phyloP scores from a whole-genome alignment of 331 rosid genomes.

The Erythrophleum ivorense region DNA sequence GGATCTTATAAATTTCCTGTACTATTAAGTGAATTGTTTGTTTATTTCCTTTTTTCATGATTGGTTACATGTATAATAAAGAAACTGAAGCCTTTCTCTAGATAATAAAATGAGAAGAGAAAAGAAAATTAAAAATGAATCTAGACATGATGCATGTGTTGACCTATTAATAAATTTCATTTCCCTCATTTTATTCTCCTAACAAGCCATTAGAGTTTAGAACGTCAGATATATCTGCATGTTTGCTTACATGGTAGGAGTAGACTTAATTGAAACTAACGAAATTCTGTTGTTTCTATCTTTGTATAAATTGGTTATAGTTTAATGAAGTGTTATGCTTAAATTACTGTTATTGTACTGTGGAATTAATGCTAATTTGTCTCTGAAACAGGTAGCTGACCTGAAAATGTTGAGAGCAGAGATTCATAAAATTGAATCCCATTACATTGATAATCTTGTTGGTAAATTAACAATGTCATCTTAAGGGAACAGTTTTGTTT shows the following conservation, averaged over 20 bases:
- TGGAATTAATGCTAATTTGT: slow-evolving; percentile 21
- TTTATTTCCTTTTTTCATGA: neutral
- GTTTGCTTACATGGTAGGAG: neutral
- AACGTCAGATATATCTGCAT: neutral
- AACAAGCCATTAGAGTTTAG: neutral
- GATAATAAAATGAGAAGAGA: neutral
- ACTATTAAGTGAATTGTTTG: neutral
- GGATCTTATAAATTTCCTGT: neutral
- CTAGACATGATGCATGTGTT: neutral
- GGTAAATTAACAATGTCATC: slow-evolving; percentile 56
- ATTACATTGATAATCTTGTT: slow-evolving; percentile 70
- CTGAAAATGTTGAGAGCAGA: slow-evolving; percentile 73
- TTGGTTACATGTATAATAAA: neutral
- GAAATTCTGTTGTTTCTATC: neutral
- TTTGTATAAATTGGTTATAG: neutral
- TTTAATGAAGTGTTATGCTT: neutral
- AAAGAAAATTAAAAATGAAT: neutral
- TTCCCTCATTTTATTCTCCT: neutral
- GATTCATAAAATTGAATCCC: slow-evolving; percentile 93
- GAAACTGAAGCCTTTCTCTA: neutral
- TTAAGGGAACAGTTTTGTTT: slow-evolving; percentile 10
- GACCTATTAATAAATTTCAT: neutral
- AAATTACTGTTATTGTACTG: slow-evolving; percentile 10
- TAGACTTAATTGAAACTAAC: neutral
- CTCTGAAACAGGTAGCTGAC: slow-evolving; percentile 73